Base-by-base conservation (phyloP, 768 basidiomycete genomes). In the Leccinellum albellum region DNA sequence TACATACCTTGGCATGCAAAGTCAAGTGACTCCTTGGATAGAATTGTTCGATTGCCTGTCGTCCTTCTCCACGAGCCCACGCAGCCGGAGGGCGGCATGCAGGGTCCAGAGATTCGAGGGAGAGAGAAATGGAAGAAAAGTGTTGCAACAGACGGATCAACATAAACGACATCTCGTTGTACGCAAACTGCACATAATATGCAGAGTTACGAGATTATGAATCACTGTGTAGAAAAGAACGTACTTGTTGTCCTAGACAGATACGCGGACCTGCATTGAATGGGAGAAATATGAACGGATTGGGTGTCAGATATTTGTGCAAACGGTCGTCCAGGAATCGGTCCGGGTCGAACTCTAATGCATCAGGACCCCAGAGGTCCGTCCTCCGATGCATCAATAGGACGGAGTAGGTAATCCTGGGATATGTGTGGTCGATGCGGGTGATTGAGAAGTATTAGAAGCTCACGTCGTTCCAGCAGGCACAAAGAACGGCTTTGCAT, bases 201-300 rank as follows among this genome's bases (percentile, higher is more conserved):
- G 20, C 10, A 20, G 20, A 42, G n/a, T 42, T 42, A 20, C n/a
- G 40, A 42, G 40, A 20, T n/a, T 20, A 20, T 20, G 3, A 42
- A 12, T 6, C 14, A 45, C 28, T 15, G 23, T 1, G 20, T 4
- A 57, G 17, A 45, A 20, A 24, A 20, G 26, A 0, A 65, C 71
- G 15, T 51, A 70, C 73, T 64, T 77, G 74, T 59, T 70, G 74
- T 9, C 74, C 74, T 3, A 75, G 64, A 50, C 74, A 75, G 52
- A 74, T 74, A 9, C 73, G 63, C 15, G 75, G 76, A 5, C 77
- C 75, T 0, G 76, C 75, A 31, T 78, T 77, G 53, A 77, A 77
- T 1, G 76, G 77, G 17, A 78, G 59, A 57, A 78, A 78, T 56
- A 75, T 74, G 57, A 65, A 78, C 0, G 76, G 76, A 46, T 78